A percentile compares a stretch with the other conserved stretches of the same genome.
These are phyloP conservation scores for Calcarisporium arbuscula DNA, from an alignment of 2,329 filamentous ascomycete species.

Conservation along the genomic window DNA sequence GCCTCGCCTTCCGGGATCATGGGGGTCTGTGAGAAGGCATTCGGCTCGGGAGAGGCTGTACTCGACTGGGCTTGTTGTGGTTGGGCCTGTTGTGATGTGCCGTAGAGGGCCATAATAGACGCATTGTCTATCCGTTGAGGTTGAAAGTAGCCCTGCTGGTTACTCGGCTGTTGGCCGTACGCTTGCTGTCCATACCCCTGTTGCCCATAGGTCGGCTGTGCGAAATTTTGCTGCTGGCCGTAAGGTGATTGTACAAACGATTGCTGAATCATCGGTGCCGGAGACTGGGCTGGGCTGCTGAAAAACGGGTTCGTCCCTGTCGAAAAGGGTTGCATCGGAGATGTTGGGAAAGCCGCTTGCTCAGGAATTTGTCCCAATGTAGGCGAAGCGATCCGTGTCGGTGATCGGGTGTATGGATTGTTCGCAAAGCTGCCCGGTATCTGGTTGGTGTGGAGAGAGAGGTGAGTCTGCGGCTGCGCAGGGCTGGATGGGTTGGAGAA, in stretches of 20 bases:
- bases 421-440: conserved; percentile 26
- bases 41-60: conserved; percentile 21
- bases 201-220: conserved; percentile 12
- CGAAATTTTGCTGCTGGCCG: conserved; percentile 25
- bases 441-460: conserved; percentile 35
- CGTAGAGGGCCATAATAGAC: conserved; percentile 71
- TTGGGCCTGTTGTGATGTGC: conserved; percentile 50
- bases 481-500: conserved; percentile 31
- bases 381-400: conserved; percentile 44
- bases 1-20: conserved; percentile 23
- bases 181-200: conserved; percentile 17
- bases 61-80: conserved; percentile 43
- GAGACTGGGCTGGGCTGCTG: conserved; percentile 18
- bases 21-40: conserved; percentile 19
- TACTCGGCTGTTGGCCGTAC: conserved; percentile 19
- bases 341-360: conserved; percentile 35
- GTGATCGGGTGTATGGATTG: conserved; percentile 46
- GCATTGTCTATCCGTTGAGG: conserved; percentile 58
- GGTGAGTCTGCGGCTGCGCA: conserved; percentile 22
- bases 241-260: conserved; percentile 14
- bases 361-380: conserved; percentile 47
- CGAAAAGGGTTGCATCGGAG: conserved; percentile 22
- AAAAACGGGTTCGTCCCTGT: conserved; percentile 33
- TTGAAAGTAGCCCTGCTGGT: conserved; percentile 30
- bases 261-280: conserved; percentile 18